Conservation (phyloP, 2,329 filamentous ascomycete genomes). For the Kalmusia sp. region DNA sequence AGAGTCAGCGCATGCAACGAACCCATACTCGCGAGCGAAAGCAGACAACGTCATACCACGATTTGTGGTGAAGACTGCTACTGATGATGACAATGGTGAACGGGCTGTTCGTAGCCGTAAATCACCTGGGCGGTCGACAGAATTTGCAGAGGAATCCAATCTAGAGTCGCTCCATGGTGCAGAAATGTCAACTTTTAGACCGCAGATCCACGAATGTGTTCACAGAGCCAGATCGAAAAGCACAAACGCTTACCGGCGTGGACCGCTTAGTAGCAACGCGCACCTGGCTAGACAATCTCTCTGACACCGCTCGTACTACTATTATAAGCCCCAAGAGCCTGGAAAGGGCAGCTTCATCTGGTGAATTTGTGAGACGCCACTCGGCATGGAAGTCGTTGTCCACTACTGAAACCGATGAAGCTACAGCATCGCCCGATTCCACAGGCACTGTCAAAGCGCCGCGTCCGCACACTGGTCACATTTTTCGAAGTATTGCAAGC, state of each 20-base stretch:
- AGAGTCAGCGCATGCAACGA: conserved; percentile 13
- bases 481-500: conserved; percentile 29
- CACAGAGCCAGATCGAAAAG: conserved; percentile 7
- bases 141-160: conserved; percentile 4
- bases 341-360: conserved; percentile 7
- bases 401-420: conserved; percentile 28
- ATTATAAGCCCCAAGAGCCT: conserved; percentile 8
- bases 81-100: background rate
- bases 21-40: conserved; percentile 17
- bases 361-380: conserved; percentile 24
- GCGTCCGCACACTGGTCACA: conserved; percentile 24
- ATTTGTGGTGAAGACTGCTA: conserved; percentile 14
- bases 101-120: background rate
- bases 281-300: conserved; percentile 2
- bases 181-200: background rate
- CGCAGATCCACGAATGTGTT: conserved; percentile 24
- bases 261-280: conserved; percentile 2
- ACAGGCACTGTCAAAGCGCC: conserved; percentile 4
- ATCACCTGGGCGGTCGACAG: background rate
- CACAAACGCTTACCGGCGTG: conserved; percentile 10
- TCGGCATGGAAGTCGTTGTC: conserved; percentile 17
- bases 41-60: conserved; percentile 10
- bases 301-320: conserved; percentile 1
- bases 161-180: conserved; percentile 5
- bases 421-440: conserved; percentile 3